Evolutionary conservation across 129 eudicot genomes (phyloP).

Genomic region (Artemisia tridentata): DNA sequence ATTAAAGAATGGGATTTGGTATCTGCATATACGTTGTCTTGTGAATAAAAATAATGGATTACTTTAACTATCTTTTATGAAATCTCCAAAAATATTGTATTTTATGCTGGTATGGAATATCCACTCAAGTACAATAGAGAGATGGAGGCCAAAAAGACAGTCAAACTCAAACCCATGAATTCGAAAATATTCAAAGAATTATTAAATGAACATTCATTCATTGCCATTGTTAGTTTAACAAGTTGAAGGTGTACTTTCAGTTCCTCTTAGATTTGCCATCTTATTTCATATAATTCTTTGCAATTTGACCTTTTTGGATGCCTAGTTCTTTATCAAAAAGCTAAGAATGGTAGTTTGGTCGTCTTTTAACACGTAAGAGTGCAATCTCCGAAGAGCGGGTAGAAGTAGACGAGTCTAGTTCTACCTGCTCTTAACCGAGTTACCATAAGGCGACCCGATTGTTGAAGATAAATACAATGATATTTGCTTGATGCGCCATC

Average conservation of each 20-base stretch:
- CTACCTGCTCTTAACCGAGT: not conserved
- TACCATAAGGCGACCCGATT: not conserved
- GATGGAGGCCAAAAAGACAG: not conserved
- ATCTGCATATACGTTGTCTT: constrained; percentile 4
- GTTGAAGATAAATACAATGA: not conserved
- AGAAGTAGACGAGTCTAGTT: not conserved
- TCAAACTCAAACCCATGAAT: constrained; percentile 6
- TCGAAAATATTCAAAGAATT: not conserved
- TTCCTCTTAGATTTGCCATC: not conserved
- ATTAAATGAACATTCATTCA: not conserved
- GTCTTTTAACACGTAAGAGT: not conserved
- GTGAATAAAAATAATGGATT: constrained; percentile 3
- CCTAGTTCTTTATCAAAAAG: not conserved
- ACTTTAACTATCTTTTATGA: not conserved
- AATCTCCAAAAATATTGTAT: constrained; percentile 1
- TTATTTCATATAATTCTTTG: not conserved
- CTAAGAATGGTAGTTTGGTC: not conserved
- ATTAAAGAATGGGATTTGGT: constrained; percentile 18
- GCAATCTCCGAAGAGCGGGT: not conserved
- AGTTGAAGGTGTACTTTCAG: not conserved
- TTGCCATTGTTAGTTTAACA: not conserved
- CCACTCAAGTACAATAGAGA: constrained; percentile 5
- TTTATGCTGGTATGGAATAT: not conserved
- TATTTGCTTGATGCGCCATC: too few relatives aligned
- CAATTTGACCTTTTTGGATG: not conserved